Conservation (phyloP, 495 filamentous ascomycete species). For the Margaritispora aquatica region DNA sequence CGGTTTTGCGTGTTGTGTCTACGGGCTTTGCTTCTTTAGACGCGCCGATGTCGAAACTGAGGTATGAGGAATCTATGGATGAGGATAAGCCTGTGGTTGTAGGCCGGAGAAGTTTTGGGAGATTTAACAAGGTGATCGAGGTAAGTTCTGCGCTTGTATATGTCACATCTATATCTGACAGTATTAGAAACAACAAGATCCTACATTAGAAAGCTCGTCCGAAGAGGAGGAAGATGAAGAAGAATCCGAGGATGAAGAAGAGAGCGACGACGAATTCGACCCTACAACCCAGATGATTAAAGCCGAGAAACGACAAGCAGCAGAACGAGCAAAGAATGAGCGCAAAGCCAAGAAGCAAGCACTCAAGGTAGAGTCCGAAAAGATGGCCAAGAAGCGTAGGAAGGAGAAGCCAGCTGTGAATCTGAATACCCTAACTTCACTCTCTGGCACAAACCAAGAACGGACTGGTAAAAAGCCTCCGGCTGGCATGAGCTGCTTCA, state of each 20-base stretch:
- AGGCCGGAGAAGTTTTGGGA: conserved; percentile 42
- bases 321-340: conserved; percentile 23
- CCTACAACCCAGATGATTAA: conserved; percentile 31
- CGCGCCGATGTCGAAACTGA: conserved; percentile 1
- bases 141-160: too few species aligned
- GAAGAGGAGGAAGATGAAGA: conserved; percentile 26
- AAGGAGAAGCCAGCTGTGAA: conserved; percentile 47
- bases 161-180: neutral
- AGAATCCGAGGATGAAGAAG: conserved; percentile 23
- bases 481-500: conserved; percentile 28
- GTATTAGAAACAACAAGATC: conserved; percentile 18
- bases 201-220: conserved; percentile 25
- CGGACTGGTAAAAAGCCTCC: neutral
- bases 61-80: conserved; percentile 13
- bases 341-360: conserved; percentile 22
- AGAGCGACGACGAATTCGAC: conserved; percentile 28
- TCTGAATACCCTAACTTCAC: conserved; percentile 43
- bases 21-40: conserved; percentile 42
- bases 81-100: conserved; percentile 20
- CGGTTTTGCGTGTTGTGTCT: conserved; percentile 28
- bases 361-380: conserved; percentile 34
- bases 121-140: conserved; percentile 28
- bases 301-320: conserved; percentile 17
- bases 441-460: conserved; percentile 31
- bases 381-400: conserved; percentile 44